These are phyloP conservation scores for Leccinum solheimii DNA, from an alignment of 1,284 basidiomycete species.

Conservation along the genomic window DNA sequence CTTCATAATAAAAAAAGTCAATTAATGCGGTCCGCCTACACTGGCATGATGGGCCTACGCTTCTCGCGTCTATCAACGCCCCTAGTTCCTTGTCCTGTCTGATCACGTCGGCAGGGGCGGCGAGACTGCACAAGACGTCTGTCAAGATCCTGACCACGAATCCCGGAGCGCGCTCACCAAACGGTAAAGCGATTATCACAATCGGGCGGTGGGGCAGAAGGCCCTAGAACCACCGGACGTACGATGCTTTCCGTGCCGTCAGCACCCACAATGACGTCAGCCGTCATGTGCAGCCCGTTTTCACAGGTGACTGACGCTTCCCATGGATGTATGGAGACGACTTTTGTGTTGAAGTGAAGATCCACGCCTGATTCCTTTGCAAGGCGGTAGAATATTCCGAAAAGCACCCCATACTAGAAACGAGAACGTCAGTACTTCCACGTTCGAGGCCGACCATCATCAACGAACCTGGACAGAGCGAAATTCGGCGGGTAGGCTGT, in stretches of 20 bases:
- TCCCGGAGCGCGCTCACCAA: slow-evolving; percentile 33
- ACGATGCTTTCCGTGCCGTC: slow-evolving; percentile 56
- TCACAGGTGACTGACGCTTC: slow-evolving; percentile 39
- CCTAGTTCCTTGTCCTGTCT: slow-evolving; percentile 39
- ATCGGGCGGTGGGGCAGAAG: slow-evolving; percentile 26
- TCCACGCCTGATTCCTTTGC: slow-evolving; percentile 47
- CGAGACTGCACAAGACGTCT: slow-evolving; percentile 19
- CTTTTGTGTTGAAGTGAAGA: slow-evolving; percentile 48
- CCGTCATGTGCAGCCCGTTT: slow-evolving; percentile 40
- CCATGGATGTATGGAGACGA: slow-evolving; percentile 45
- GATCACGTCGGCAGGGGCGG: slow-evolving; percentile 37
- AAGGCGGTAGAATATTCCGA: slow-evolving; percentile 50
- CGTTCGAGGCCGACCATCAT: background rate
- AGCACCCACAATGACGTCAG: slow-evolving; percentile 54
- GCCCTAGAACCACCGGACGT: slow-evolving; percentile 44
- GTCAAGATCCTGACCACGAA: background rate
- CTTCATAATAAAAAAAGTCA: slow-evolving; percentile 8
- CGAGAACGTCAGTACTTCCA: too few relatives aligned
- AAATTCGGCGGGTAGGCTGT: slow-evolving; percentile 41
- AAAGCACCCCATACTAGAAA: slow-evolving; percentile 57
- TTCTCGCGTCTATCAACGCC: slow-evolving; percentile 30
- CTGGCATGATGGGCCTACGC: slow-evolving; percentile 26
- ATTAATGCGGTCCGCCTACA: background rate
- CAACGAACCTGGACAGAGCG: slow-evolving; percentile 36
- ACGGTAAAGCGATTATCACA: slow-evolving; percentile 46